Conservation (phyloP, 768 basidiomycete genomes). For the Paxillus involutus region DNA sequence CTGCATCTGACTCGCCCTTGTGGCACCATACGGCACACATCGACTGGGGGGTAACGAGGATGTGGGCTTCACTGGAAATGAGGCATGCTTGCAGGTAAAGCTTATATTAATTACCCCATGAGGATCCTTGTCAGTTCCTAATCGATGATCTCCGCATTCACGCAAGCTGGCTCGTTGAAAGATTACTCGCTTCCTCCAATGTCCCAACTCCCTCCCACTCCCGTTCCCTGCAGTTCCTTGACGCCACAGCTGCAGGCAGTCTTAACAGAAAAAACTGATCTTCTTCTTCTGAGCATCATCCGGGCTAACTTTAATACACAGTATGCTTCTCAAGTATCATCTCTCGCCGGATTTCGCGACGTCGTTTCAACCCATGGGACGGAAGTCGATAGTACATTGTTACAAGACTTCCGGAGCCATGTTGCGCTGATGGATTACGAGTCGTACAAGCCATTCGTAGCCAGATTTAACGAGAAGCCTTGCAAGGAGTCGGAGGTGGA, state of each 20-base stretch:
- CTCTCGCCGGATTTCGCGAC: conserved; percentile 9
- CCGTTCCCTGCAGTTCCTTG: neutral
- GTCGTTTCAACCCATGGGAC: neutral
- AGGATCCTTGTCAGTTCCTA: too few relatives aligned
- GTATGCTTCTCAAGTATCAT: conserved; percentile 1
- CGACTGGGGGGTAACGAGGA: too few relatives aligned
- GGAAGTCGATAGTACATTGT: conserved; percentile 4
- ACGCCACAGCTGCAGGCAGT: neutral
- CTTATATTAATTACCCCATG: too few relatives aligned
- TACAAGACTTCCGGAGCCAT: conserved; percentile 6
- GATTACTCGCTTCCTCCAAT: too few relatives aligned
- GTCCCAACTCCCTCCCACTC: too few relatives aligned
- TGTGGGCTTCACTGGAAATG: too few relatives aligned
- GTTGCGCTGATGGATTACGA: conserved; percentile 13
- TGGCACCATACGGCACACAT: too few relatives aligned
- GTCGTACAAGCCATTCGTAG: conserved; percentile 12
- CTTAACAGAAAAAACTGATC: neutral
- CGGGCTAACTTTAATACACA: conserved; percentile 10
- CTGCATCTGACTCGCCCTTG: too few relatives aligned
- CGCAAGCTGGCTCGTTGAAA: too few relatives aligned
- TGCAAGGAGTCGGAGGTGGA: conserved; percentile 19
- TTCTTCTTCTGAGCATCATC: neutral
- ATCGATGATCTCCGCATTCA: too few relatives aligned
- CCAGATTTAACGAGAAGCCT: conserved; percentile 12
- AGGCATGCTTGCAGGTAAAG: too few relatives aligned